Evolutionary conservation across 2,329 filamentous ascomycete genomes (phyloP).

Genomic region (Orbilia ellipsospora): DNA sequence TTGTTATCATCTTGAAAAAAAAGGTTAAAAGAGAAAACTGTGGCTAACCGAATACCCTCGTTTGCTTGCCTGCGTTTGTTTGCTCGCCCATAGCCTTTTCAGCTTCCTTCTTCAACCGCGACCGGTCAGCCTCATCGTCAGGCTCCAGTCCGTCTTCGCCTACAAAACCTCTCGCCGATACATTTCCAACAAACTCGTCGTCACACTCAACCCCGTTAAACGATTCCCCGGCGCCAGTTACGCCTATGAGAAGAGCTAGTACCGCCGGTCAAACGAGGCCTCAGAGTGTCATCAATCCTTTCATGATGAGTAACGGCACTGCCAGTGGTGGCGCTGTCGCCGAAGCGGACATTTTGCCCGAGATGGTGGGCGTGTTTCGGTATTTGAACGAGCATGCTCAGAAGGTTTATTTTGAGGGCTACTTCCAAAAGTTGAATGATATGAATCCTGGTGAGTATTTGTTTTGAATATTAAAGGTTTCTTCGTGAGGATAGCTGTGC

Average conservation of each 20-base stretch:
- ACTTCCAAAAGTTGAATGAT: conserved; percentile 96
- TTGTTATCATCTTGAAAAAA: conserved; percentile 22
- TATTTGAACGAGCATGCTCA: conserved; percentile 95
- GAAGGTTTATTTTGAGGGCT: conserved; percentile 97
- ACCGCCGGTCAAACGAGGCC: conserved; percentile 70
- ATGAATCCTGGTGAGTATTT: conserved; percentile 78
- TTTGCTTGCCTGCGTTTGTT: conserved; percentile 12
- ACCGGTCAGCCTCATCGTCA: conserved; percentile 58
- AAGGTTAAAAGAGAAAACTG: conserved; percentile 1
- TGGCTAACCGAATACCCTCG: conserved; percentile 26
- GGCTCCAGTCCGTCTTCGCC: conserved; percentile 33
- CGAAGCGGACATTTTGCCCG: conserved; percentile 78
- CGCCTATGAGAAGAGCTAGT: conserved; percentile 57
- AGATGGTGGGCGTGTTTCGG: conserved; percentile 92
- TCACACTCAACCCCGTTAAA: conserved; percentile 56
- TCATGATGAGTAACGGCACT: conserved; percentile 60
- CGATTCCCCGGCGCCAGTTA: conserved; percentile 54
- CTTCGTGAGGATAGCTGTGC: conserved; percentile 13
- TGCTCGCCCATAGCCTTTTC: conserved; percentile 34
- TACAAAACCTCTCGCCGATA: conserved; percentile 38
- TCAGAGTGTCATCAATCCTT: conserved; percentile 85
- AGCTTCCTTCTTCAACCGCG: conserved; percentile 53
- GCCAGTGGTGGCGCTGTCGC: neutral
- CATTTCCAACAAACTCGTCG: conserved; percentile 55
- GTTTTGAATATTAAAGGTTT: neutral